Conservation (phyloP, 257 asterid species). For the Thymus mandschuricus region DNA sequence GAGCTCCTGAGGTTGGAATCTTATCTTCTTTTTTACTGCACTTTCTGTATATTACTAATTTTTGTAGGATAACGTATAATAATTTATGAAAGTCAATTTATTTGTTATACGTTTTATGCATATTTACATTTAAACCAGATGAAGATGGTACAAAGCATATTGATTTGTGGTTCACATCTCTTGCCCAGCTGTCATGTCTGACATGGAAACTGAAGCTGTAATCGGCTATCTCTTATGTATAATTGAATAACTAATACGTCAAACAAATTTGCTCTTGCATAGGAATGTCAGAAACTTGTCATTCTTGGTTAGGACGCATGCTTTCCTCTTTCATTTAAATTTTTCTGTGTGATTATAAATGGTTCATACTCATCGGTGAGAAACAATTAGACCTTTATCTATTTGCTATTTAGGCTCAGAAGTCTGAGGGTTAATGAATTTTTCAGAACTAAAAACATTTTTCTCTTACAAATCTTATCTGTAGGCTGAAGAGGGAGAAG, state of each 20-base stretch:
- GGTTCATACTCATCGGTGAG: neutral
- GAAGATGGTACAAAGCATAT: neutral
- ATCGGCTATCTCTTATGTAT: neutral
- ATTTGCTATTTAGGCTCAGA: neutral
- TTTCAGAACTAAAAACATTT: neutral
- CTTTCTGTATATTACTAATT: neutral
- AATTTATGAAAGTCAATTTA: neutral
- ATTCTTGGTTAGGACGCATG: neutral
- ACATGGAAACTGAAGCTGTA: slow-evolving; percentile 15
- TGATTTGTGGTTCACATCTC: neutral
- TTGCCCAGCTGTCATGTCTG: neutral
- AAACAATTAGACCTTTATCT: neutral
- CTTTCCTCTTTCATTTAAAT: no score
- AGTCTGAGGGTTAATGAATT: slow-evolving; percentile 2
- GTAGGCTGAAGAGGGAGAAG: slow-evolving; percentile 94
- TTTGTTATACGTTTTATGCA: slow-evolving; percentile 6
- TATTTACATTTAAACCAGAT: neutral
- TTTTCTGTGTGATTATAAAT: no score
- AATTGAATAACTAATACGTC: neutral
- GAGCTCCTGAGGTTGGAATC: slow-evolving; percentile 65
- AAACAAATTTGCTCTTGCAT: neutral
- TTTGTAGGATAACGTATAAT: neutral
- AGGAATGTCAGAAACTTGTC: neutral
- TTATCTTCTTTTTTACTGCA: slow-evolving; percentile 17
- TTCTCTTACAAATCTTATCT: slow-evolving; percentile 29